Base-by-base conservation (phyloP, 225 moss, liverwort and hornwort species). In the Bryum argenteum region DNA sequence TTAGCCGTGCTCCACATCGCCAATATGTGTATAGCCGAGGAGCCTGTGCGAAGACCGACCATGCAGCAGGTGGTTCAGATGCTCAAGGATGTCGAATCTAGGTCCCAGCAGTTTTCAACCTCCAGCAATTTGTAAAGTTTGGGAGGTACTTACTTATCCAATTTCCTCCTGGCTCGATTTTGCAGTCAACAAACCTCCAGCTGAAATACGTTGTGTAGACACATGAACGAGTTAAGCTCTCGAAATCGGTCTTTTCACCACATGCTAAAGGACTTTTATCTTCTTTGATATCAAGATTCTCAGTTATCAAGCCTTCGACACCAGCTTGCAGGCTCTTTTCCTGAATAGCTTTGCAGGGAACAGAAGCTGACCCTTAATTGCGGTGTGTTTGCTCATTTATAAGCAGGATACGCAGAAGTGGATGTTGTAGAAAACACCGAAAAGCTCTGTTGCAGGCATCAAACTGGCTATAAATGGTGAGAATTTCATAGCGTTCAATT, bases 31-130 rank as follows among this genome's bases (percentile, higher is more conserved):
- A 90, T 92, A 39, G 80, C 90, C 38, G 94, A 95, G 43, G 94
- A 92, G 43, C 94, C 87, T 17, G 82, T 78, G 24, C 82, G 84
- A 67, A 82, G 94, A 40, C 92, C 94, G 15, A 92, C 89, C 17
- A 95, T 95, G 94, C 77, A 87, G 56, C 79, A 87, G 60, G 94
- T 95, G 63, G 85, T 92, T 5, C 90, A 89, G 69, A 87, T 83
- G 73, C 90, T 95, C 65, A 95, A 89, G 75, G 92, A 89, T 41
- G 81, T 88, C 5, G 92, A 92, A 86, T 87, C 75, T 41, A 59
- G 86, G 71, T 83, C 81, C 44, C 84, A 76, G 65, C 84, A 76
- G 65, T 74, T 73, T 50, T 82, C 77, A 33, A 67, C 71, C 54
- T 74, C 67, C 7, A 77, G 71, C 71, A 59, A 58, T 62, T 74